These are phyloP conservation scores for Xanthoconium purpureum DNA, from an alignment of 768 basidiomycete species.

Conservation along the genomic window DNA sequence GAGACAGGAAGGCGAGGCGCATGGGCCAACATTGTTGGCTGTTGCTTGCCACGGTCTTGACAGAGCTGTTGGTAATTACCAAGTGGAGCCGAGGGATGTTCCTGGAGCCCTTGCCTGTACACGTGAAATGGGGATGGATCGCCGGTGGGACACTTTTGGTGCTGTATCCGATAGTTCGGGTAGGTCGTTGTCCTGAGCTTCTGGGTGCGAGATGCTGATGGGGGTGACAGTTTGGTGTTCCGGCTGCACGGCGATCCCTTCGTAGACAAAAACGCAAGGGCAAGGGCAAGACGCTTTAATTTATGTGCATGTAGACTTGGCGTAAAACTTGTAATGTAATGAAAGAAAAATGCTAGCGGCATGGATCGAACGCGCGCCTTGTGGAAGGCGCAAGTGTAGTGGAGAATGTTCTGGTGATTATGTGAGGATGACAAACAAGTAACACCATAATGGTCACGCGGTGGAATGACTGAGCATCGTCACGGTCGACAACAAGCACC, in stretches of 20 bases:
- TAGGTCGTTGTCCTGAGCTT: conserved; percentile 32
- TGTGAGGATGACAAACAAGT: conserved; percentile 22
- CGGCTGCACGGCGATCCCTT: conserved; percentile 53
- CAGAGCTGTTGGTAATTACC: conserved; percentile 73
- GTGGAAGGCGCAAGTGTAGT: background rate
- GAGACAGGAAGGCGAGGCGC: conserved; percentile 68
- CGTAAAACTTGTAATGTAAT: background rate
- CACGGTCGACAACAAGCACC: background rate
- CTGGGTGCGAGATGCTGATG: conserved; percentile 9
- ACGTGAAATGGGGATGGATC: conserved; percentile 67
- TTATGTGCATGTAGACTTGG: background rate
- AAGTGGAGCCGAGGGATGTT: conserved; percentile 83
- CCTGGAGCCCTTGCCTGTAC: conserved; percentile 54
- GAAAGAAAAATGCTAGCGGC: background rate
- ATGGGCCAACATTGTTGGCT: conserved; percentile 93
- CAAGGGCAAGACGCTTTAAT: conserved; percentile 34
- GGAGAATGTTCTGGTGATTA: conserved; percentile 34
- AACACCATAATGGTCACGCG: conserved; percentile 5
- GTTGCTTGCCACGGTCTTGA: conserved; percentile 78
- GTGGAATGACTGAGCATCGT: background rate
- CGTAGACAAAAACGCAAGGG: conserved; percentile 32
- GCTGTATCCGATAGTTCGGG: conserved; percentile 67
- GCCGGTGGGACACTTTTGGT: conserved; percentile 56
- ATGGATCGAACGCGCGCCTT: conserved; percentile 16
- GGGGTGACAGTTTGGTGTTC: conserved; percentile 58